A percentile compares a stretch with the other conserved stretches of the same genome.
phyloP scores from a whole-genome alignment of 139 green algal genomes.

The Auxenochlorella protothecoides region DNA sequence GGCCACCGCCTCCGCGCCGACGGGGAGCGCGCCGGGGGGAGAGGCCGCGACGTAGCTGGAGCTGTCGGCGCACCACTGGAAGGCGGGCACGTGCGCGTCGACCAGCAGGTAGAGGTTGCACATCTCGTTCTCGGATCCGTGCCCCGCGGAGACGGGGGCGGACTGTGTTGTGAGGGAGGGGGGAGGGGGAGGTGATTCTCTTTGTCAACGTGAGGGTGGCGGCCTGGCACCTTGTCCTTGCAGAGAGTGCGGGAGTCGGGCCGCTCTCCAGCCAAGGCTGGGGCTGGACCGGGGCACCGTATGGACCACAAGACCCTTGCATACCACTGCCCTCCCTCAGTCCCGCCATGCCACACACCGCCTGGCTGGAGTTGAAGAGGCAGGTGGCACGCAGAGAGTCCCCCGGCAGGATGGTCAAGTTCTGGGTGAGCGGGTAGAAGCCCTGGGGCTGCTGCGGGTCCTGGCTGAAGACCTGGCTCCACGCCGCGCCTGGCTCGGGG shows the following conservation, averaged over 20 bases:
- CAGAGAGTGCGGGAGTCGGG: too few relatives aligned
- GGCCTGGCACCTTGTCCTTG: too few relatives aligned
- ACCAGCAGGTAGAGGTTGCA: slow-evolving; percentile 88
- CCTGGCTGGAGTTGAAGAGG: slow-evolving; percentile 60
- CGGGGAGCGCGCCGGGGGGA: too few relatives aligned
- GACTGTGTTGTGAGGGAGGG: not conserved
- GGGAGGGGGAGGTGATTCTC: not conserved
- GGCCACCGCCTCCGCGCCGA: too few relatives aligned
- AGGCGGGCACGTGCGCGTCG: slow-evolving; percentile 7
- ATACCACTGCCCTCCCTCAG: too few relatives aligned
- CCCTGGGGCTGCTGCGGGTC: slow-evolving; percentile 54
- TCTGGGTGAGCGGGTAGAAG: slow-evolving; percentile 48
- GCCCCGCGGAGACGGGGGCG: slow-evolving; percentile 3
- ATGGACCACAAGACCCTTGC: too few relatives aligned
- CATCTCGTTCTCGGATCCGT: slow-evolving; percentile 66
- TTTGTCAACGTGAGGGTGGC: too few relatives aligned
- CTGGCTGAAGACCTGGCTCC: slow-evolving; percentile 13
- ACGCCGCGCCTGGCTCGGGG: slow-evolving; percentile 1
- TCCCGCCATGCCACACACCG: slow-evolving; percentile 2
- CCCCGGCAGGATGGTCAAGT: slow-evolving; percentile 27
- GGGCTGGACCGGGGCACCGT: too few relatives aligned
- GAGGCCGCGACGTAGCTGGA: too few relatives aligned
- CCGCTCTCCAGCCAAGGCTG: too few relatives aligned
- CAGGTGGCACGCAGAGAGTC: slow-evolving; percentile 50
- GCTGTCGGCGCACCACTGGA: not conserved